A percentile compares a stretch with the other conserved stretches of the same genome.
These are phyloP conservation scores for Ocimum tenuiflorum DNA, from an alignment of 257 asterid genomes.

Conservation along the genomic window DNA sequence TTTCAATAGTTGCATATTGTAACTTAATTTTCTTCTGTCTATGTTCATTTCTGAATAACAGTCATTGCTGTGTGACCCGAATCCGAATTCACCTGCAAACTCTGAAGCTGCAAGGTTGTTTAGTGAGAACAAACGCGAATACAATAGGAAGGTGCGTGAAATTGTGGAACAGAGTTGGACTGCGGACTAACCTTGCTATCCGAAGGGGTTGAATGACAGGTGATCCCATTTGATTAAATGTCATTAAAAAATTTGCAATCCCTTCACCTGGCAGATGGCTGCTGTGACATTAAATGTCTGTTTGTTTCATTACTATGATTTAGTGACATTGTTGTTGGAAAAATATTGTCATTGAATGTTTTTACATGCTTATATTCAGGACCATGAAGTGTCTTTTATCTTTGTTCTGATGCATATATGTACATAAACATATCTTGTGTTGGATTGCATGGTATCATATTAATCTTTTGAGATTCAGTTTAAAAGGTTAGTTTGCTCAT, in stretches of 20 bases:
- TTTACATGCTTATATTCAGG: slow-evolving; percentile 22
- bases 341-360: slow-evolving; percentile 22
- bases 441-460: slow-evolving; percentile 18
- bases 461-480: not conserved
- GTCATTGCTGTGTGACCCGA: slow-evolving; percentile 28
- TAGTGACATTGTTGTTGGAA: slow-evolving; percentile 25
- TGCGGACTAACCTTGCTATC: slow-evolving; percentile 40
- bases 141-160: slow-evolving; percentile 66
- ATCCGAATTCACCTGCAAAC: slow-evolving; percentile 83
- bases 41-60: not conserved
- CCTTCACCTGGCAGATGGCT: slow-evolving; percentile 32
- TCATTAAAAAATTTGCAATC: no score
- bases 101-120: slow-evolving; percentile 84
- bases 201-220: not conserved
- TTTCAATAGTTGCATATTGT: no score
- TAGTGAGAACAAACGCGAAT: slow-evolving; percentile 68
- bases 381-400: slow-evolving; percentile 21
- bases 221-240: slow-evolving; percentile 13
- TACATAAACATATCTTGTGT: slow-evolving; percentile 40
- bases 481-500: not conserved
- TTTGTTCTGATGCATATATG: slow-evolving; percentile 28
- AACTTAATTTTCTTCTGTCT: not conserved
- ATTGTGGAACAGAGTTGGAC: slow-evolving; percentile 89
- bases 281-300: slow-evolving; percentile 22
- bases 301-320: slow-evolving; percentile 13